A percentile compares a stretch with the other conserved stretches of the same genome.
phyloP scores from a whole-genome alignment of 768 basidiomycete species.

The Phanerochaete carnosa region DNA sequence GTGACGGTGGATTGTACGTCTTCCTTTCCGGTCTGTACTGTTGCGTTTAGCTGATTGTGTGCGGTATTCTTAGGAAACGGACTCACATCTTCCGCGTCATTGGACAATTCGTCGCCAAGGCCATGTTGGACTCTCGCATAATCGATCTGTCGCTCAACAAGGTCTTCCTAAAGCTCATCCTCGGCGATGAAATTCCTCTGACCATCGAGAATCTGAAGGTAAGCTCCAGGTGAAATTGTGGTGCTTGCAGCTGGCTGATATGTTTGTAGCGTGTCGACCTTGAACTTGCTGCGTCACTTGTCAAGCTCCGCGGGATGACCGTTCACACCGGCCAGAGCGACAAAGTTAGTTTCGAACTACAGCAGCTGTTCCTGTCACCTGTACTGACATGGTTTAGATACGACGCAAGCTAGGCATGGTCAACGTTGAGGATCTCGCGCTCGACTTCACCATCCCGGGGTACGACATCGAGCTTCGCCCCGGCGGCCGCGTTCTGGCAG shows the following conservation, averaged over 20 bases:
- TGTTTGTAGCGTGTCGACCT: conserved; percentile 70
- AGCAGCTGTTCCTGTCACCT: neutral
- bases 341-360: conserved; percentile 40
- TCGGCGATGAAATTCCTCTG: conserved; percentile 83
- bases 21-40: neutral
- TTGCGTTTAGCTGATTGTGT: neutral
- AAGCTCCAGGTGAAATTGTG: conserved; percentile 14
- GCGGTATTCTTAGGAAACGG: conserved; percentile 55
- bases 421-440: conserved; percentile 79
- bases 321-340: conserved; percentile 41
- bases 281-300: conserved; percentile 81
- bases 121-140: conserved; percentile 94
- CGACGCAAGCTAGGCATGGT: conserved; percentile 39
- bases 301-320: conserved; percentile 71
- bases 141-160: conserved; percentile 95
- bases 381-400: conserved; percentile 12
- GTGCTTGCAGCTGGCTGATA: neutral
- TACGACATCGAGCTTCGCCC: conserved; percentile 91
- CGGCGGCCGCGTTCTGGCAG: conserved; percentile 72
- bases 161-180: conserved; percentile 86
- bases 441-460: conserved; percentile 97
- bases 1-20: conserved; percentile 73
- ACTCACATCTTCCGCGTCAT: conserved; percentile 86
- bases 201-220: conserved; percentile 84
- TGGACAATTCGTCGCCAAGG: conserved; percentile 96